These are phyloP conservation scores for Elsinoe perseae DNA, from an alignment of 2,329 filamentous ascomycete species.

Conservation along the genomic window DNA sequence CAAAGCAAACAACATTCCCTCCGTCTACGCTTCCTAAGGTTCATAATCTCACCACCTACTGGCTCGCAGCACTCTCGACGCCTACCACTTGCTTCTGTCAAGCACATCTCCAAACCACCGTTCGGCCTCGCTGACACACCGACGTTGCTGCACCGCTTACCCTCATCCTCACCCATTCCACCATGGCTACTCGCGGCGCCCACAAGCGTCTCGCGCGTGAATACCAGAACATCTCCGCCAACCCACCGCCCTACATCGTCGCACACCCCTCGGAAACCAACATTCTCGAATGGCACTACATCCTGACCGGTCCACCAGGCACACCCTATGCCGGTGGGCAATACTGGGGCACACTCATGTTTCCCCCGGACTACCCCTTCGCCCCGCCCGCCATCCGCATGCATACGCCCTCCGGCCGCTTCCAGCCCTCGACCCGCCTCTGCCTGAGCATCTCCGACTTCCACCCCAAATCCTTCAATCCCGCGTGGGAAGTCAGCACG, in stretches of 20 bases:
- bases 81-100: too few species aligned
- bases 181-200: slow-evolving; percentile 34
- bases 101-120: too few species aligned
- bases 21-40: not conserved
- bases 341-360: slow-evolving; percentile 96
- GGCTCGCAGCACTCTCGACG: too few species aligned
- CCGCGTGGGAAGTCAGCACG: slow-evolving; percentile 94
- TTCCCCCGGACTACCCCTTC: slow-evolving; percentile 94
- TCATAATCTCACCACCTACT: not conserved
- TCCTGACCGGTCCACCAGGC: slow-evolving; percentile 86
- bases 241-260: slow-evolving; percentile 30
- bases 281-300: slow-evolving; percentile 39
- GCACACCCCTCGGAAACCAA: slow-evolving; percentile 29
- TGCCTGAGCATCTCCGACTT: slow-evolving; percentile 97
- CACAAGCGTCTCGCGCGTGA: slow-evolving; percentile 34
- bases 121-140: not conserved
- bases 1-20: not conserved
- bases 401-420: slow-evolving; percentile 94
- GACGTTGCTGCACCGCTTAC: not conserved
- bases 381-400: slow-evolving; percentile 95
- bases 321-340: slow-evolving; percentile 93
- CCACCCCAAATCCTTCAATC: slow-evolving; percentile 96
- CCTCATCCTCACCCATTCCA: not conserved
- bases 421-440: slow-evolving; percentile 83
- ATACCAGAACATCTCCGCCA: slow-evolving; percentile 30